Evolutionary conservation across 805 yeast genomes (phyloP), one percentile per base, ranked within the genome.

Genomic region (Myxozyma melibiosi): DNA sequence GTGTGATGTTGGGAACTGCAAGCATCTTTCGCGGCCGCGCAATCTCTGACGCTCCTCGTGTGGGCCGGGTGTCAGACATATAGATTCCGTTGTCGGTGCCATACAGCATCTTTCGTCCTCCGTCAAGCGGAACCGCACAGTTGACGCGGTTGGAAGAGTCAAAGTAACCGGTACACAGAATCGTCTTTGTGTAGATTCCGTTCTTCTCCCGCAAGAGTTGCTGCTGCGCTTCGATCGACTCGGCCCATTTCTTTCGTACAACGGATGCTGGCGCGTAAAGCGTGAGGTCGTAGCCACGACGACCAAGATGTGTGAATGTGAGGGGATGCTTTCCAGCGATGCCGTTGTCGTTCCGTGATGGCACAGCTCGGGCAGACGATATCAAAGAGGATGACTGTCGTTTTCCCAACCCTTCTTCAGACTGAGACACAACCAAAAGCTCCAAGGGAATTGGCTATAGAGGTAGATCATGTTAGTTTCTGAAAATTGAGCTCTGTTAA

Each of bases 11-110:
- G 41, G 82, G 77, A 66, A 86, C 85, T 49, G 85, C 79, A 27
- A 94, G 81, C 18, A 90, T 83, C 74, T 85, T 82, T 9, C 84
- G 80, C 2, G 97, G 97, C 16, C 59, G 38, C 1, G 70, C 67
- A 2, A 57, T 58, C 13, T 34, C 33, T 4, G 52, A 52, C 3
- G 49, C 43, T 9, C 65, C 66, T 46, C 82, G 84, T 7, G 80
- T 74, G n/a, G 78, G 80, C 56, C 80, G 78, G 44, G 85, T 81
- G 42, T 90, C 90, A 43, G 94, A 83, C 44, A 90, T 82, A 77
- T 86, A 94, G 2, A 94, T 84, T 4, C 99, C 98, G 0, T 86
- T 80, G 68, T 90, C 96, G 0, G 98, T 90, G 41, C 98, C 98
- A 68, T 88, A 91, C 34, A 94, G 71, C 63, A 91, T 74, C 69